These are phyloP conservation scores for Leccinum ochraceum DNA, from an alignment of 768 basidiomycete species.

Conservation along the genomic window DNA sequence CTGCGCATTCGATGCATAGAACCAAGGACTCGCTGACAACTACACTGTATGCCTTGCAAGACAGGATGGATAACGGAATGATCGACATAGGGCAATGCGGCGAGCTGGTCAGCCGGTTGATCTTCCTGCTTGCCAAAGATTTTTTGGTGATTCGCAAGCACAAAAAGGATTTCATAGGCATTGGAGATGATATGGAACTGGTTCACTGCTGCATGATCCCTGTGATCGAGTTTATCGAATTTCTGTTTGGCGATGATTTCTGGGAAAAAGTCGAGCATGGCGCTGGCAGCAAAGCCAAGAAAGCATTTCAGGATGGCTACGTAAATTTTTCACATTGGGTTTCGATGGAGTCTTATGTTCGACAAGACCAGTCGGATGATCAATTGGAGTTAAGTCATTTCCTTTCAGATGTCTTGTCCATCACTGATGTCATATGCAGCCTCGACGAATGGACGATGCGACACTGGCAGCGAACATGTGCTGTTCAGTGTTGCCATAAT, in stretches of 20 bases:
- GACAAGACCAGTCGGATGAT: too few relatives aligned
- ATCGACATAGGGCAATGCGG: not conserved
- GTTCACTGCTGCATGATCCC: not conserved
- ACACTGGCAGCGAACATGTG: too few relatives aligned
- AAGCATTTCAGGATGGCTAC: not conserved
- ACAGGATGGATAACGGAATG: not conserved
- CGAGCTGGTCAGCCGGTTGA: slow-evolving; percentile 10
- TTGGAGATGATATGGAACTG: not conserved
- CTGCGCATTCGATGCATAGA: not conserved
- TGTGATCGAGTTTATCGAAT: slow-evolving; percentile 2
- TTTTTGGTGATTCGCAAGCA: not conserved
- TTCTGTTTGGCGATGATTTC: not conserved
- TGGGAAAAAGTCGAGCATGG: not conserved
- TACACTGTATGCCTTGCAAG: not conserved
- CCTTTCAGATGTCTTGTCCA: too few relatives aligned
- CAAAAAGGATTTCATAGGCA: not conserved
- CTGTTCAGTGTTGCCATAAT: too few relatives aligned
- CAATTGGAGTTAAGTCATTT: too few relatives aligned
- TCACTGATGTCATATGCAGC: too few relatives aligned
- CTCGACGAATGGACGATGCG: too few relatives aligned
- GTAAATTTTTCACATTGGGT: not conserved
- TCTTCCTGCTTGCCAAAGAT: not conserved
- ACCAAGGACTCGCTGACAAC: not conserved
- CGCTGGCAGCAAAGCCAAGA: not conserved
- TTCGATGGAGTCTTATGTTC: slow-evolving; percentile 2